Base-by-base conservation (phyloP, 768 basidiomycete species). In the Lentinula sp. region DNA sequence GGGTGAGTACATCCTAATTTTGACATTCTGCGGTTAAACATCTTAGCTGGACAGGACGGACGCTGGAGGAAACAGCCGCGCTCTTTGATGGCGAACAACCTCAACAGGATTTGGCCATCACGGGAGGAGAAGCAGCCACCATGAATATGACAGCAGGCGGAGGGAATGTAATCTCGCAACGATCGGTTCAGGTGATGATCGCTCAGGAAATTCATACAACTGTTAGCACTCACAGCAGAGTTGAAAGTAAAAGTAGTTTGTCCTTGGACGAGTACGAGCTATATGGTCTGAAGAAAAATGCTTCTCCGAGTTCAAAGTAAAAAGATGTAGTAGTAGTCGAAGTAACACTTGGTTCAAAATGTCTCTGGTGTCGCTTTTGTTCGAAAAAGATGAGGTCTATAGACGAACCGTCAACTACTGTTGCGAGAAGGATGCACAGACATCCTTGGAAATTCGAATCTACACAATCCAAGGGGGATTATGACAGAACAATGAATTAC, bases 31-130 rank as follows among this genome's bases (percentile, higher is more conserved):
- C 10, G 35, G 1, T 9, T 45, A 60, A 50, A 9, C 63, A 53
- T 34, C 15, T 16, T 40, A 15, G 15, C 5, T 32, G 46, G 62
- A 40, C 63, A 78, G 83, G 84, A 15, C 78, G 82, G 43, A 89
- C 88, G 2, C 75, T 89, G 35, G 89, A 91, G 70, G 89, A 91
- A 69, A 90, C 88, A 0, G 83, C 88, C 0, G 82, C 81, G 5
- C 71, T 90, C 8, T 91, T 90, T 58, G 89, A 90, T 61, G 85
- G 88, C 15, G 81, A 84, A 52, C 73, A 80, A 31, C 75, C 61
- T 40, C 73, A 73, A 31, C 70, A 74, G 10, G 77, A 80, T 55
- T 73, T 86, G 50, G 68, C 73, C 16, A 71, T 75, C 37, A 76
- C 77, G 69, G 82, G 77, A 45, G 79, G 79, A 18, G 79, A 82